Conservation (phyloP, 108 stramenopile species). For the Nitzschia sp. region DNA sequence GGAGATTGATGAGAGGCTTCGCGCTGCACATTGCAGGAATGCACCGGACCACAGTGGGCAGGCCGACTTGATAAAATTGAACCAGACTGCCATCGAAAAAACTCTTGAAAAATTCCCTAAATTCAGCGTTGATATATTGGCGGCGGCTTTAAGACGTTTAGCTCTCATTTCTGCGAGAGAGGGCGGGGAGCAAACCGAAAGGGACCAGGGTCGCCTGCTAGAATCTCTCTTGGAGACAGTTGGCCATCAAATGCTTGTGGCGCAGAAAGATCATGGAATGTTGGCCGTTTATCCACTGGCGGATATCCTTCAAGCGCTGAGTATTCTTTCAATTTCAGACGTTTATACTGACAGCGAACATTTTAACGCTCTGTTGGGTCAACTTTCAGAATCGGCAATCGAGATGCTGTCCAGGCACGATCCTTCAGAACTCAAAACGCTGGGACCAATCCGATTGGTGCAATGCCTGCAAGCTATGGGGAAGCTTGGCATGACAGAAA, state of each 20-base stretch:
- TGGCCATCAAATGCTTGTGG: constrained; percentile 17
- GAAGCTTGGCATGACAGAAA: constrained; percentile 17
- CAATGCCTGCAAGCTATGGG: constrained; percentile 36
- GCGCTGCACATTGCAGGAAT: not conserved
- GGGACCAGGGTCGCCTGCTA: constrained; percentile 2
- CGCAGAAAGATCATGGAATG: not conserved
- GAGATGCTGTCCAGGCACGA: constrained; percentile 21
- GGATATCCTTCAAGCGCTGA: constrained; percentile 31
- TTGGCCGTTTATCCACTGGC: constrained; percentile 17
- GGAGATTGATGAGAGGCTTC: constrained; percentile 16
- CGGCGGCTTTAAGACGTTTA: constrained; percentile 19
- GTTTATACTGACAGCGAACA: not conserved
- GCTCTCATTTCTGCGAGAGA: constrained; percentile 25
- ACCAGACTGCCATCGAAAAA: not conserved
- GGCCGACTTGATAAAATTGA: not conserved
- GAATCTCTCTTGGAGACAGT: constrained; percentile 17
- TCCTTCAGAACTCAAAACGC: constrained; percentile 6
- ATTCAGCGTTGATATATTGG: constrained; percentile 19
- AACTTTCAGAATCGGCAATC: constrained; percentile 16
- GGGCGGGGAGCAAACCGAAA: not conserved
- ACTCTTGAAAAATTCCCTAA: constrained; percentile 1
- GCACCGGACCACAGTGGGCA: not conserved
- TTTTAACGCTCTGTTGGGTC: constrained; percentile 1
- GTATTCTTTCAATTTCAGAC: not conserved
- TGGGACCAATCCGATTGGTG: constrained; percentile 20